Evolutionary conservation across 2,329 filamentous ascomycete genomes (phyloP).

Genomic region (Cercospora zeina): DNA sequence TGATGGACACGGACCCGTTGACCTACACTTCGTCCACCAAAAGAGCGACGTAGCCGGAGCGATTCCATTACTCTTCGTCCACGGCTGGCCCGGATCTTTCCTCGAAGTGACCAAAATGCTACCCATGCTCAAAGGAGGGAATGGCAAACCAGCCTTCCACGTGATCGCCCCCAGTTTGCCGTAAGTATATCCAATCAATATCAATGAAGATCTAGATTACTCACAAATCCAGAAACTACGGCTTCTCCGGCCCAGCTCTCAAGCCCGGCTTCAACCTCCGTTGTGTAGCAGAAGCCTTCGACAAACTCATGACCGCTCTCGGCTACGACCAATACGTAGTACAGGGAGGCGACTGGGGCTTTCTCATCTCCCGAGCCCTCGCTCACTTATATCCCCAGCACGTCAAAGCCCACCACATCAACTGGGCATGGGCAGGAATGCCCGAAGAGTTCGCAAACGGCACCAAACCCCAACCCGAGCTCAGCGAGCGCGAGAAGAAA

Average conservation of each 20-base stretch:
- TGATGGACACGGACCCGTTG: conserved; percentile 59
- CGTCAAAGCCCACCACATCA: conserved; percentile 55
- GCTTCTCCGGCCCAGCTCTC: conserved; percentile 64
- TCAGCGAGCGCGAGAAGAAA: conserved; percentile 53
- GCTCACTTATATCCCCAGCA: conserved; percentile 57
- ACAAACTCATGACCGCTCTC: conserved; percentile 61
- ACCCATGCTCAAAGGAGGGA: conserved; percentile 43
- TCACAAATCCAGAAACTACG: conserved; percentile 50
- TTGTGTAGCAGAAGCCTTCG: conserved; percentile 57
- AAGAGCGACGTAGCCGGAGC: conserved; percentile 53
- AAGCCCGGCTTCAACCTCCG: conserved; percentile 52
- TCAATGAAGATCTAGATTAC: neutral
- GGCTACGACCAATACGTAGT: conserved; percentile 61
- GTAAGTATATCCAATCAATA: neutral
- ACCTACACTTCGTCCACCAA: conserved; percentile 66
- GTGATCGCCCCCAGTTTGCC: conserved; percentile 65
- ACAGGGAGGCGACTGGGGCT: conserved; percentile 54
- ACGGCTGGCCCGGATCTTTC: conserved; percentile 69
- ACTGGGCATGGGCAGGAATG: conserved; percentile 43
- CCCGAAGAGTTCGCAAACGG: conserved; percentile 39
- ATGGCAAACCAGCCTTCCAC: conserved; percentile 58
- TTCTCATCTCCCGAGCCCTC: conserved; percentile 61
- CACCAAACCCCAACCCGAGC: conserved; percentile 35
- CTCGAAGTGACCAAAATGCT: conserved; percentile 66
- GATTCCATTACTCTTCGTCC: conserved; percentile 65